These are phyloP conservation scores for Penicillium brevicompactum DNA, from an alignment of 2,329 filamentous ascomycete genomes.

Conservation along the genomic window DNA sequence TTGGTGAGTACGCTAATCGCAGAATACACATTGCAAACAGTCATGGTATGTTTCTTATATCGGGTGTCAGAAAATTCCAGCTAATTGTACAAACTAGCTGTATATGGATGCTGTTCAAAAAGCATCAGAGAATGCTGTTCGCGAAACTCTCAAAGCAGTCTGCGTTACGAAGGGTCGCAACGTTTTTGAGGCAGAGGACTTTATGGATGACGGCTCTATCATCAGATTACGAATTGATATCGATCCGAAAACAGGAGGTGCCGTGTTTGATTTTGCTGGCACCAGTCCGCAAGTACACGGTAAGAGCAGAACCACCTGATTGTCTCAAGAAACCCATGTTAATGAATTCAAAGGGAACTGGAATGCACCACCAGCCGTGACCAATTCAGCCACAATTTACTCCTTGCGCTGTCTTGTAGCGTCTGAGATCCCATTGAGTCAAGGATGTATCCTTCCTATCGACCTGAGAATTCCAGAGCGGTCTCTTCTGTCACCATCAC, in stretches of 20 bases:
- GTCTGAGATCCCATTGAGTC: slow-evolving; percentile 78
- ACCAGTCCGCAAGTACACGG: slow-evolving; percentile 68
- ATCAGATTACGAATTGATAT: slow-evolving; percentile 62
- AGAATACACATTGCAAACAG: slow-evolving; percentile 51
- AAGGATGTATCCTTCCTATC: slow-evolving; percentile 76
- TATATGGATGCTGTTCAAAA: slow-evolving; percentile 57
- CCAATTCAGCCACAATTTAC: slow-evolving; percentile 80
- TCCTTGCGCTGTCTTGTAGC: slow-evolving; percentile 74
- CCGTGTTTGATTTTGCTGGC: slow-evolving; percentile 73
- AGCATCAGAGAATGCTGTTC: too few relatives aligned
- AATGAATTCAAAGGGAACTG: slow-evolving; percentile 52
- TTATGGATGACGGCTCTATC: slow-evolving; percentile 70
- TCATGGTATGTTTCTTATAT: too few relatives aligned
- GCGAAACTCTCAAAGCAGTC: too few relatives aligned
- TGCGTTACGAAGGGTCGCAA: too few relatives aligned
- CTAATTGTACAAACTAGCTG: too few relatives aligned
- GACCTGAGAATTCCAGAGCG: slow-evolving; percentile 69
- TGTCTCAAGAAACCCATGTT: not conserved
- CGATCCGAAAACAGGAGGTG: slow-evolving; percentile 70
- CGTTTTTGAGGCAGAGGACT: slow-evolving; percentile 50
- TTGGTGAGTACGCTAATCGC: slow-evolving; percentile 70
- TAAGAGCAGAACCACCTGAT: not conserved
- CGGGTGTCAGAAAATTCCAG: too few relatives aligned
- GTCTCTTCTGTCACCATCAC: slow-evolving; percentile 71
- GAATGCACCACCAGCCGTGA: slow-evolving; percentile 77